These are phyloP conservation scores for Reutealis trisperma DNA, from an alignment of 345 rosid genomes.

Conservation along the genomic window DNA sequence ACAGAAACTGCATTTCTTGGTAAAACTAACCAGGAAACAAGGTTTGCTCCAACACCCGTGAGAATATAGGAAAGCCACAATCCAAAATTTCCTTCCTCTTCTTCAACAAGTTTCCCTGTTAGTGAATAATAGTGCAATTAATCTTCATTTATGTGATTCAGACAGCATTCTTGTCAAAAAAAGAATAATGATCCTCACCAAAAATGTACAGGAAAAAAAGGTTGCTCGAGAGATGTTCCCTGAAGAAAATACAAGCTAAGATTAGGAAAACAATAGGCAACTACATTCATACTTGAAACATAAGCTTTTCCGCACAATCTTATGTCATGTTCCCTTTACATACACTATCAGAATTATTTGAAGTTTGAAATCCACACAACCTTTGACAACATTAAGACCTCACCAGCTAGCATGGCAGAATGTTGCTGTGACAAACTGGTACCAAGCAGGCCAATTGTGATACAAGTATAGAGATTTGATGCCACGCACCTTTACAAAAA, in stretches of 20 bases:
- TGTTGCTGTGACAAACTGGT: constrained; percentile 87
- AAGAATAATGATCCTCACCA: constrained; percentile 53
- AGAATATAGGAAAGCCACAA: constrained; percentile 79
- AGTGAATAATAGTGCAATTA: constrained; percentile 13
- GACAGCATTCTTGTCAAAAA: constrained; percentile 7
- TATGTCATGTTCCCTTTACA: neutral
- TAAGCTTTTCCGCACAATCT: neutral
- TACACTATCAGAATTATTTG: neutral
- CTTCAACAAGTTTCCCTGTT: constrained; percentile 92
- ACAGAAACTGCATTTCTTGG: constrained; percentile 89
- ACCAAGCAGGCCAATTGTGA: constrained; percentile 80
- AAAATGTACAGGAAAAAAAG: constrained; percentile 94
- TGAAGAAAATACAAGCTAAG: constrained; percentile 33
- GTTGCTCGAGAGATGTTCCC: constrained; percentile 97
- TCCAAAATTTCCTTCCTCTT: constrained; percentile 84
- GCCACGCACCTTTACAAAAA: constrained; percentile 43
- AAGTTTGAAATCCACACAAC: neutral
- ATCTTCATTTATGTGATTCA: constrained; percentile 15
- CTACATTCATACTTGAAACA: neutral
- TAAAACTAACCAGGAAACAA: constrained; percentile 88
- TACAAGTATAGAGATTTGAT: constrained; percentile 73
- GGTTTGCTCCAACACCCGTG: constrained; percentile 89
- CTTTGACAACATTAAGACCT: constrained; percentile 28
- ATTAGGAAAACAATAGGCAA: neutral
- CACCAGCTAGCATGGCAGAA: constrained; percentile 96